Evolutionary conservation across 495 filamentous ascomycete species (phyloP), one percentile per base, ranked within the genome.

Genomic region (Aspergillus haitiensis): DNA sequence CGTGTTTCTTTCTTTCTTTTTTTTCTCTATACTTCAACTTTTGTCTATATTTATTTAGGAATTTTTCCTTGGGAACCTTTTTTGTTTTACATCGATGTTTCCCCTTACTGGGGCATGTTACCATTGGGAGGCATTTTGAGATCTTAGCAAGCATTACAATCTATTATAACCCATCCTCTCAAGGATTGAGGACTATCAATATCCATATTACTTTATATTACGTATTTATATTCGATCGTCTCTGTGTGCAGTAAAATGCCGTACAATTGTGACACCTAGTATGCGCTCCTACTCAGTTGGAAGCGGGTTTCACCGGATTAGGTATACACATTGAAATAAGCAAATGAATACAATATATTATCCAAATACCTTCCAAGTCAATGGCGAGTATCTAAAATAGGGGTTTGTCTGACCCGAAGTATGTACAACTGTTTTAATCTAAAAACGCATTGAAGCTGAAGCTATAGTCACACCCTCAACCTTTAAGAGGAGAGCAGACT

Each of bases 91-190:
- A 27, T 27, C 21, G 21, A 27, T 46, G 13, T 33, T 40, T 40
- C 37, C 21, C 18, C 16, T 37, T 51, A 27, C 42, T 18, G 15
- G 31, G 39, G 42, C 49, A 52, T 47, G 56, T 37, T 39, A 46
- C 37, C 55, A 36, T 49, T 52, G 58, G 55, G 48, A 54, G 58
- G 57, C 49, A 46, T 33, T 59, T 42, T 59, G 57, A 31, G 37
- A 40, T 35, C 31, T 40, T 53, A 54, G 58, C 58, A 60, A 53
- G 58, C 50, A 60, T 54, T 35, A 36, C n/a, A 18, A 13, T 51
- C 33, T 33, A 33, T 31, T 40, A 40, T 16, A 47, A 47, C 27
- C 44, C 21, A 9, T 42, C 31, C 32, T 34, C 12, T 50, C 2
- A 6, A 31, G 11, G 27, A 13, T 51, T 51, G 27, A 51, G 32